Evolutionary conservation across 2,329 filamentous ascomycete species (phyloP).

Genomic region (Pseudocercospora pini-densiflorae): DNA sequence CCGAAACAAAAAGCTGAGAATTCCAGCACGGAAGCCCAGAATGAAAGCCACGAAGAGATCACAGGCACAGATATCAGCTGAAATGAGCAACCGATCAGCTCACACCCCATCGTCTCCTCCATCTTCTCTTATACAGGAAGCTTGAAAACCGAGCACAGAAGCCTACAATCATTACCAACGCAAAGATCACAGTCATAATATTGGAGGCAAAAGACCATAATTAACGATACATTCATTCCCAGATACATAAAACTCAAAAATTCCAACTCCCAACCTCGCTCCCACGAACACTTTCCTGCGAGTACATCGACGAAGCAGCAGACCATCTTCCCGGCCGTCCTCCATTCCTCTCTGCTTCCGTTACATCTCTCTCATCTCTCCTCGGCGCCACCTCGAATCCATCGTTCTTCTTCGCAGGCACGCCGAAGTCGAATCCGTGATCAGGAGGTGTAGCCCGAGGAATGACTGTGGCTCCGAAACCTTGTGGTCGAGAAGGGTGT

Average conservation of each 20-base stretch:
- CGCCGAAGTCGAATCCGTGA: neutral
- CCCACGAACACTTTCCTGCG: neutral
- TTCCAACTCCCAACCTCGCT: neutral
- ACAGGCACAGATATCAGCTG: too few species aligned
- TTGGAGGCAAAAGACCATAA: neutral
- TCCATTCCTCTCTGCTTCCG: neutral
- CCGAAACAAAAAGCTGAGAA: too few species aligned
- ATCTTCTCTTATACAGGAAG: too few species aligned
- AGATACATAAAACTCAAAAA: neutral
- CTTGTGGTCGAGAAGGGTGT: neutral
- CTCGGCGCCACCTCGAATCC: neutral
- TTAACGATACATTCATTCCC: neutral
- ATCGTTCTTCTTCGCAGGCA: neutral
- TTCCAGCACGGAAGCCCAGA: too few species aligned
- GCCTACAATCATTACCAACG: too few species aligned
- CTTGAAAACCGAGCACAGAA: too few species aligned
- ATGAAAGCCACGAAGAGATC: too few species aligned
- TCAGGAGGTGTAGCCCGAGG: neutral
- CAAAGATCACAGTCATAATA: too few species aligned
- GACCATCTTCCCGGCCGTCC: neutral
- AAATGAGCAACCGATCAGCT: too few species aligned
- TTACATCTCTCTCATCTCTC: neutral
- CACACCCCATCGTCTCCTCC: too few species aligned
- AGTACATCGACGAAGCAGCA: neutral
- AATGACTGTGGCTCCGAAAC: neutral